A percentile compares a stretch with the other conserved stretches of the same genome.
phyloP scores from a whole-genome alignment of 768 basidiomycete genomes.

The Lepiota brunneoincarnata region DNA sequence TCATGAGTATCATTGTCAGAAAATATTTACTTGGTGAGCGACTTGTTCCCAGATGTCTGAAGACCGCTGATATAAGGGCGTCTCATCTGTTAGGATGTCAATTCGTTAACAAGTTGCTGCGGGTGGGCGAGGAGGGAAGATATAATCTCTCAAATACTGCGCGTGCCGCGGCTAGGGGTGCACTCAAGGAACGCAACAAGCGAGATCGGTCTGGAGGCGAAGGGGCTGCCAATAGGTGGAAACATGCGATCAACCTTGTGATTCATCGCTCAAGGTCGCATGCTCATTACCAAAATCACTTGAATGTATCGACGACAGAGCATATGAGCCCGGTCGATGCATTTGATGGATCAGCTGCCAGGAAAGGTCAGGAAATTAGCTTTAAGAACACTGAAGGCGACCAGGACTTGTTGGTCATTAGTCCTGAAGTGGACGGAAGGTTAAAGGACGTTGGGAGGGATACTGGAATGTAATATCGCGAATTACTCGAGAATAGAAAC shows the following conservation, averaged over 20 bases:
- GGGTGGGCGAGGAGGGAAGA: constrained; percentile 27
- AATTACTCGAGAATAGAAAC: neutral
- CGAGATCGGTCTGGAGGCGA: neutral
- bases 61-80: neutral
- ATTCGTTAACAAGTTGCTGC: constrained; percentile 66
- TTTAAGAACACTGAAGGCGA: constrained; percentile 23
- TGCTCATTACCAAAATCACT: constrained; percentile 54
- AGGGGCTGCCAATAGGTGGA: constrained; percentile 42
- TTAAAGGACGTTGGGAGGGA: constrained; percentile 49
- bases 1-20: constrained; percentile 77
- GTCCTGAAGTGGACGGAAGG: constrained; percentile 66
- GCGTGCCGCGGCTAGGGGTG: constrained; percentile 29
- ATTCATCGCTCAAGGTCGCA: constrained; percentile 45
- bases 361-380: constrained; percentile 30
- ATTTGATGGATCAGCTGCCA: constrained; percentile 55
- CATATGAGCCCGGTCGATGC: constrained; percentile 80
- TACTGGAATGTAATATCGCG: neutral
- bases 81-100: constrained; percentile 51
- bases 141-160: constrained; percentile 34
- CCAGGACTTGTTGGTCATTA: constrained; percentile 54
- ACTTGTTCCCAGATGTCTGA: neutral
- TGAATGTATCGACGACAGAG: constrained; percentile 61
- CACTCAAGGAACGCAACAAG: constrained; percentile 10
- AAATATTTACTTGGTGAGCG: constrained; percentile 76
- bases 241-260: constrained; percentile 37